Evolutionary conservation across 2,329 filamentous ascomycete genomes (phyloP).

Genomic region (Aspergillus caelatus): DNA sequence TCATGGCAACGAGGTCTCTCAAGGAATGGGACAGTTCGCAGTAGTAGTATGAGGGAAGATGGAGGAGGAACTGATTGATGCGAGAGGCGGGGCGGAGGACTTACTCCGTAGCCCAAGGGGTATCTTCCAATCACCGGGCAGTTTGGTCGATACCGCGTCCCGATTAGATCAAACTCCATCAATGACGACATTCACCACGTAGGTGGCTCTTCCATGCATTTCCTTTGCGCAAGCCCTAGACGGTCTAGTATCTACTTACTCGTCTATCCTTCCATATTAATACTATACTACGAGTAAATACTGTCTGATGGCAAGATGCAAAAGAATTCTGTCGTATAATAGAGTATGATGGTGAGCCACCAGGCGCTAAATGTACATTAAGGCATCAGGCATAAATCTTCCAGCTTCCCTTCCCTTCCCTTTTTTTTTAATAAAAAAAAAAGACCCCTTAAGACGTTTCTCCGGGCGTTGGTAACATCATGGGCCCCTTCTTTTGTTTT

Average conservation of each 20-base stretch:
- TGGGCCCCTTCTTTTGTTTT: constrained; percentile 13
- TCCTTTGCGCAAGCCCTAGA: too few relatives aligned
- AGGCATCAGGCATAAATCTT: constrained; percentile 20
- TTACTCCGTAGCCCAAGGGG: not conserved
- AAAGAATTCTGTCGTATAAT: not conserved
- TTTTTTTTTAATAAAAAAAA: not conserved
- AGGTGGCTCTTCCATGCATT: not conserved
- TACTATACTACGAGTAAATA: too few relatives aligned
- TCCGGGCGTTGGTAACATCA: constrained; percentile 9
- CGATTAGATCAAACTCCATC: not conserved
- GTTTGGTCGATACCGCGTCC: not conserved
- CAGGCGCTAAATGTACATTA: constrained; percentile 20
- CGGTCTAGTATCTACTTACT: too few relatives aligned
- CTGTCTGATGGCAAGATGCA: too few relatives aligned
- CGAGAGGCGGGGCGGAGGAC: not conserved
- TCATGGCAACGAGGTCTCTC: not conserved
- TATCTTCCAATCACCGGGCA: not conserved
- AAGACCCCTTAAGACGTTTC: constrained; percentile 5
- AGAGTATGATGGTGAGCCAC: constrained; percentile 3
- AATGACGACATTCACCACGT: constrained; percentile 4
- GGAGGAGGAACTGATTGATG: not conserved
- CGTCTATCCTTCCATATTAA: too few relatives aligned
- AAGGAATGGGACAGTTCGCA: not conserved
- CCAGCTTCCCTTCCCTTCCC: not conserved
- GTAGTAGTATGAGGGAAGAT: not conserved